These are phyloP conservation scores for Quercus suber DNA, from an alignment of 306 rosid species.

Conservation along the genomic window DNA sequence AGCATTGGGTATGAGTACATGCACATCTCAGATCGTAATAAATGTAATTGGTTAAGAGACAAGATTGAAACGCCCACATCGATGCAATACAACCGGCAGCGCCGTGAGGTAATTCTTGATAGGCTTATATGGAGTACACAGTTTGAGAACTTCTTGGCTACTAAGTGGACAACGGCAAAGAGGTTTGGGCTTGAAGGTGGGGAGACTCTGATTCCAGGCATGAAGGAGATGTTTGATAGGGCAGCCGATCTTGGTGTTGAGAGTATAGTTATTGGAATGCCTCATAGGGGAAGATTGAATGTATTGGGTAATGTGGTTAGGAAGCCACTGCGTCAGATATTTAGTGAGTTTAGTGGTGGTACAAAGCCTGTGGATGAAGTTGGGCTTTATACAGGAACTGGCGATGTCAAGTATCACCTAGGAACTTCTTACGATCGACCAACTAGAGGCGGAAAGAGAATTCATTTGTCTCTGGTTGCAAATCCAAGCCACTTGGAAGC, in stretches of 20 bases:
- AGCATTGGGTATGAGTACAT: conserved; percentile 92
- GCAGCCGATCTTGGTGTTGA: conserved; percentile 96
- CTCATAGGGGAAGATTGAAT: conserved; percentile 85
- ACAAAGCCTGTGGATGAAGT: conserved; percentile 80
- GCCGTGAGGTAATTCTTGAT: conserved; percentile 85
- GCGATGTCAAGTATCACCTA: conserved; percentile 95
- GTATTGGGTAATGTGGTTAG: conserved; percentile 90
- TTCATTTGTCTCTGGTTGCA: conserved; percentile 87
- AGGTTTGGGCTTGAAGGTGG: conserved; percentile 97
- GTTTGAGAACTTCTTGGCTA: conserved; percentile 91
- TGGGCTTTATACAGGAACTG: conserved; percentile 92
- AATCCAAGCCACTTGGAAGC: conserved; percentile 98
- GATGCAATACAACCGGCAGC: conserved; percentile 62
- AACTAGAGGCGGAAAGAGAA: conserved; percentile 80
- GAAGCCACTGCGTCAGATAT: conserved; percentile 89
- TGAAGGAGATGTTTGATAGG: conserved; percentile 94
- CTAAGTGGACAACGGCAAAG: conserved; percentile 91
- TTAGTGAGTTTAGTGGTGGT: conserved; percentile 84
- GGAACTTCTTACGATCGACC: conserved; percentile 96
- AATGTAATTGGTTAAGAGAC: conserved; percentile 90
- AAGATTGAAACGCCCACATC: conserved; percentile 83
- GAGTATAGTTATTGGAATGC: conserved; percentile 95
- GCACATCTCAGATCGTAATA: conserved; percentile 85
- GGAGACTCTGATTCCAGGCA: conserved; percentile 91
- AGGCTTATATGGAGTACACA: conserved; percentile 91